A percentile compares a stretch with the other conserved stretches of the same genome.
These are phyloP conservation scores for Diaporthe destruens DNA, from an alignment of 2,329 filamentous ascomycete genomes.

Conservation along the genomic window DNA sequence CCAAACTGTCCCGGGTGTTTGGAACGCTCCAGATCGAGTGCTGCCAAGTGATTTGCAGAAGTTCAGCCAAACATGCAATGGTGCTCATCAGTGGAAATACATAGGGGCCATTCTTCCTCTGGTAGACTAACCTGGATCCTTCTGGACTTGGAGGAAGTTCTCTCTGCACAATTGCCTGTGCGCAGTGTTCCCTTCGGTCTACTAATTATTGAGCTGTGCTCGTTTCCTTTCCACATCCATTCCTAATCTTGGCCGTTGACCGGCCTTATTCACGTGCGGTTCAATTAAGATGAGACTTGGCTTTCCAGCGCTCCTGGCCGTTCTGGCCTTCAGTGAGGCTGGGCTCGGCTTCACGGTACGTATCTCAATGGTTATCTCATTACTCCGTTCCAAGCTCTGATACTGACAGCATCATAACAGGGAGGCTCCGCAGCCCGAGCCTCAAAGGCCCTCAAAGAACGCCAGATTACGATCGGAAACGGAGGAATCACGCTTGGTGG, in stretches of 20 bases:
- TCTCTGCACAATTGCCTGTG: not conserved
- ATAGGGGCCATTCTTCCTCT: not conserved
- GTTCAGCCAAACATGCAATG: conserved; percentile 29
- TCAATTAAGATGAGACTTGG: conserved; percentile 30
- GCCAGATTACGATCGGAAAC: conserved; percentile 32
- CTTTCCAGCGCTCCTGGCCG: conserved; percentile 24
- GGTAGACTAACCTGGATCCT: fast-evolving
- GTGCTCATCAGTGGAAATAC: not conserved
- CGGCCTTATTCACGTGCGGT: conserved; percentile 11
- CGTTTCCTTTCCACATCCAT: not conserved
- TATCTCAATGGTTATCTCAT: not conserved
- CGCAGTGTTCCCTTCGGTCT: not conserved
- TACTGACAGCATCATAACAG: not conserved
- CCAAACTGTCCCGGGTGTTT: conserved; percentile 32
- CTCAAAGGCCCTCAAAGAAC: conserved; percentile 29
- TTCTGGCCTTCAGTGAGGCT: conserved; percentile 37
- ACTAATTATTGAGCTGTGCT: conserved; percentile 14
- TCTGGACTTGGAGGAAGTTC: not conserved
- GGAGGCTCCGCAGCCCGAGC: conserved; percentile 37
- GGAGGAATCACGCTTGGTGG: conserved; percentile 17
- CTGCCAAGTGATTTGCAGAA: conserved; percentile 31
- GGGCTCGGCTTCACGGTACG: conserved; percentile 39
- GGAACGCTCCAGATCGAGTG: conserved; percentile 18
- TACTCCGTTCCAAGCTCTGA: not conserved
- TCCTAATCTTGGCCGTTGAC: conserved; percentile 33